Conservation (phyloP, 2,329 filamentous ascomycete genomes). For the Sporothrix schenckii region DNA sequence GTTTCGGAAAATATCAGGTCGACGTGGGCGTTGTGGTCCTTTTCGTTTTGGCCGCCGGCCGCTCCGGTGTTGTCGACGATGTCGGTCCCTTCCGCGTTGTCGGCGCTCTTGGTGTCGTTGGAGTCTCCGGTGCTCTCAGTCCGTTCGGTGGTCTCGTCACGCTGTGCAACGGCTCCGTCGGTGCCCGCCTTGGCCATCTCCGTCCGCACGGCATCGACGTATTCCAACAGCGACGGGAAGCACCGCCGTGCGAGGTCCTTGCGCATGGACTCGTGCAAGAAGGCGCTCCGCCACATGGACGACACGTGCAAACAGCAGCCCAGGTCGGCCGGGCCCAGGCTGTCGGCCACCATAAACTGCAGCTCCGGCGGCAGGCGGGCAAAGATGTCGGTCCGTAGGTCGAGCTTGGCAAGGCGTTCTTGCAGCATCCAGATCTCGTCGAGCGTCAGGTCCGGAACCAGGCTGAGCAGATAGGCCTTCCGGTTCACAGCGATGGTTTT, state of each 20-base stretch:
- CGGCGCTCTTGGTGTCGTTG: no score
- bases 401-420: constrained; percentile 29
- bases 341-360: constrained; percentile 32
- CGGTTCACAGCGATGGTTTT: constrained; percentile 1
- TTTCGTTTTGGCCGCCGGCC: background rate
- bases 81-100: no score
- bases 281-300: constrained; percentile 28
- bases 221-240: constrained; percentile 34
- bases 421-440: constrained; percentile 36
- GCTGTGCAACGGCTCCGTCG: background rate
- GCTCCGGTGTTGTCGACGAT: background rate
- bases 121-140: no score
- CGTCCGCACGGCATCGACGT: constrained; percentile 23
- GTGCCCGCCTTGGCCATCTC: background rate
- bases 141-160: background rate
- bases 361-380: constrained; percentile 36
- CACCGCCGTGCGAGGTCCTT: constrained; percentile 26
- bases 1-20: constrained; percentile 26
- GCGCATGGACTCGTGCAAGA: constrained; percentile 29
- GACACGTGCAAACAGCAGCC: constrained; percentile 36
- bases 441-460: constrained; percentile 30
- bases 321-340: constrained; percentile 33
- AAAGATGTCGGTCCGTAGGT: constrained; percentile 35
- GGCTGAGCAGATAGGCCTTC: constrained; percentile 29
- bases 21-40: background rate